Evolutionary conservation across 116 monocot genomes (phyloP).

Genomic region (Papilionanthe hybrid): DNA sequence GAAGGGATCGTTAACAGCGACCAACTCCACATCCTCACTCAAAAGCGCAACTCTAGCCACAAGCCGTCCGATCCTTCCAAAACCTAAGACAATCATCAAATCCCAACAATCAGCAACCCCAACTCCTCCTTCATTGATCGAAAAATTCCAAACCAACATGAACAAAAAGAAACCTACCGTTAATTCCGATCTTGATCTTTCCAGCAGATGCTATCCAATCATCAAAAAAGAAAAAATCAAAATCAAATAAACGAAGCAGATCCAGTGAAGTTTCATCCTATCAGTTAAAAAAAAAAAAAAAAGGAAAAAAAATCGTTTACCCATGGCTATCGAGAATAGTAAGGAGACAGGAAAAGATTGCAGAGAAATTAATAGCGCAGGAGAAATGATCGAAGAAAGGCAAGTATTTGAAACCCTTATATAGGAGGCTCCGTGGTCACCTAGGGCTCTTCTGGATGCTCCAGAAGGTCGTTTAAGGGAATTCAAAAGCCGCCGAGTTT

Average conservation of each 20-base stretch:
- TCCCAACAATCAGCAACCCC: not conserved
- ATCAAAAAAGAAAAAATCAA: not conserved
- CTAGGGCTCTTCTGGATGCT: not conserved
- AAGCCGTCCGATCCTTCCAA: conserved; percentile 66
- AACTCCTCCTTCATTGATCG: not conserved
- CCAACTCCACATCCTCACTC: conserved; percentile 72
- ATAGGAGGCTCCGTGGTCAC: not conserved
- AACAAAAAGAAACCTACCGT: conserved; percentile 13
- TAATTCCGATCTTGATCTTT: conserved; percentile 41
- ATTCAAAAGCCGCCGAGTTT: not conserved
- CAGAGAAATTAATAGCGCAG: not conserved
- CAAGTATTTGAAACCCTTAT: not conserved
- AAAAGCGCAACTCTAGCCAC: conserved; percentile 78
- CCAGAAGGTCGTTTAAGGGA: not conserved
- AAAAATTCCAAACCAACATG: not conserved
- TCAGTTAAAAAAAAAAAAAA: not conserved
- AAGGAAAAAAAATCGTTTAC: not conserved
- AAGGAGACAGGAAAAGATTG: not conserved
- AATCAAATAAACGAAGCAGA: not conserved
- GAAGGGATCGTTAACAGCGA: conserved; percentile 87
- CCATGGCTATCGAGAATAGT: not conserved
- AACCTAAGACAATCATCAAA: conserved; percentile 23
- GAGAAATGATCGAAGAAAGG: not conserved
- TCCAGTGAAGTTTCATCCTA: not conserved
- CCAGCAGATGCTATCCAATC: conserved; percentile 8